These are phyloP conservation scores for Annulohypoxylon bovei DNA, from an alignment of 495 filamentous ascomycete genomes.

Conservation along the genomic window DNA sequence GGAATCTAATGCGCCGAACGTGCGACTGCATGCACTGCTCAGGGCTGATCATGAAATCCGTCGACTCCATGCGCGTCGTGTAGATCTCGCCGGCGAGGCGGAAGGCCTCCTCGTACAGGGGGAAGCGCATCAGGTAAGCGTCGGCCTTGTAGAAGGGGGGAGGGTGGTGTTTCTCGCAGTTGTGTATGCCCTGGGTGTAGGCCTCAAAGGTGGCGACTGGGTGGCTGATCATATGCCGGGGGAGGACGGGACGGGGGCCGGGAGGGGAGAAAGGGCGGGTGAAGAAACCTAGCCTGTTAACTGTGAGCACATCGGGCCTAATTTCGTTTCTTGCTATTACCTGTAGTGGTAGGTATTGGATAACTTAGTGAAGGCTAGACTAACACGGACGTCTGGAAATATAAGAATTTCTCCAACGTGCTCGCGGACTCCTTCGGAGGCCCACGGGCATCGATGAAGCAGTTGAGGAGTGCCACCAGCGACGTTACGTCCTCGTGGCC, in stretches of 20 bases:
- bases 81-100: constrained; percentile 1
- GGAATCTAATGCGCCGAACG: neutral
- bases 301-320: too few relatives aligned
- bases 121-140: neutral
- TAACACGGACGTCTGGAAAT: constrained; percentile 4
- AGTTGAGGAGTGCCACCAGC: neutral
- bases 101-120: neutral
- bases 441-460: constrained; percentile 12
- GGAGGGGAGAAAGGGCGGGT: constrained; percentile 1
- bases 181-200: neutral
- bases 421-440: neutral
- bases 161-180: neutral
- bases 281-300: constrained; percentile 8
- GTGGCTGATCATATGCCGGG: neutral
- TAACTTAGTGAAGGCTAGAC: neutral
- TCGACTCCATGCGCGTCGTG: neutral
- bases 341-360: too few relatives aligned
- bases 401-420: neutral
- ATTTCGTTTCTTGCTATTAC: too few relatives aligned
- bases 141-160: neutral
- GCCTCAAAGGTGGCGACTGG: constrained; percentile 6
- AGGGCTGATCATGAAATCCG: neutral
- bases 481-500: constrained; percentile 14
- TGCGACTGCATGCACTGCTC: neutral
- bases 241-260: neutral